These are phyloP conservation scores for Russula compacta DNA, from an alignment of 768 basidiomycete species.

Conservation along the genomic window DNA sequence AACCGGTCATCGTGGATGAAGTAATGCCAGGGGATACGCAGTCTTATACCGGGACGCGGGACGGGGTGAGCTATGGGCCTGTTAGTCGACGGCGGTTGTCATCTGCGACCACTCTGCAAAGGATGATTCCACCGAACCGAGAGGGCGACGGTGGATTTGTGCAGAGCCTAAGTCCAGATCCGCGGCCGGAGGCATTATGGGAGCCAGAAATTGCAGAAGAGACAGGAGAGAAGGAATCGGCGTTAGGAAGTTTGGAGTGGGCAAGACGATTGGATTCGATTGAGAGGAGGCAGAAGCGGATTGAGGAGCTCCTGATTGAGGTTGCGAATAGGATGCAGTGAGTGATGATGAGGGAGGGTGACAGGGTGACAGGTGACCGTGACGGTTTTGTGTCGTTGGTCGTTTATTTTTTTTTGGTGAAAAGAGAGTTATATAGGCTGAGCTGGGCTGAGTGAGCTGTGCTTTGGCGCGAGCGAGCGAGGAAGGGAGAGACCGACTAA, in stretches of 20 bases:
- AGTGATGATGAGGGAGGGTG: not conserved
- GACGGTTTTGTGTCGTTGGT: not conserved
- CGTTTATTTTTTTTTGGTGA: not conserved
- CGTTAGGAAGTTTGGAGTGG: conserved; percentile 26
- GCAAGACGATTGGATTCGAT: conserved; percentile 32
- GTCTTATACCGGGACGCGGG: conserved; percentile 11
- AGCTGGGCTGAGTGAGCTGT: no score
- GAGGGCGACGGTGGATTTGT: conserved; percentile 19
- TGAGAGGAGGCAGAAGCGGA: conserved; percentile 39
- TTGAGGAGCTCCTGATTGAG: conserved; percentile 35
- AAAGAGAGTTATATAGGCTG: no score
- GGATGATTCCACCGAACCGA: conserved; percentile 10
- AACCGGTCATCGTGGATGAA: conserved; percentile 53
- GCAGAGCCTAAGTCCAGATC: conserved; percentile 27
- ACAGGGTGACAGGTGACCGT: not conserved
- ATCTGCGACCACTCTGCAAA: conserved; percentile 24
- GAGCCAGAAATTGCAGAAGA: conserved; percentile 17
- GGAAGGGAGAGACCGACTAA: no score
- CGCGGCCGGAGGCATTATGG: conserved; percentile 2
- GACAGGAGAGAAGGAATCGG: conserved; percentile 26
- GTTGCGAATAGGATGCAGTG: not conserved
- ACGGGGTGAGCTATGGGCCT: conserved; percentile 32
- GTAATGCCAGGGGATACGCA: conserved; percentile 29
- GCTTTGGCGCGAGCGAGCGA: not conserved
- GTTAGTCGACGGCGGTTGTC: conserved; percentile 32